Base-by-base conservation (phyloP, 192 early-diverging fungal species). In the Geosiphon pyriformis region DNA sequence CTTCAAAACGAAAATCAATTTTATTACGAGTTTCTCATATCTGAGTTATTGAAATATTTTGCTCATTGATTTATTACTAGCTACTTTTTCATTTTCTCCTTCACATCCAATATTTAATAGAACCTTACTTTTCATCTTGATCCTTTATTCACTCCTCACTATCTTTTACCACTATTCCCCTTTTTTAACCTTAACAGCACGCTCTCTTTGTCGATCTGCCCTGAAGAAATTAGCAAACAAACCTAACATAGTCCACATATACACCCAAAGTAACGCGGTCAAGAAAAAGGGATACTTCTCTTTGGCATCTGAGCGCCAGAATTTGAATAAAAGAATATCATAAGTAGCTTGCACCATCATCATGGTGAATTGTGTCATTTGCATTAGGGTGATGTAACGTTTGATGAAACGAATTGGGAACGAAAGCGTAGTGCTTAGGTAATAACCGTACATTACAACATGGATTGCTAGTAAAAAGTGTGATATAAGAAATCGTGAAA, bases 371-470 rank as follows among this genome's bases (percentile, higher is more conserved):
- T 87, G 85, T 11, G 85, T 87, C 82, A 87, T 82, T 72, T 87
- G 85, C 46, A 85, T 81, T 32, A 67, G 57, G 7, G 85, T 87
- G 37, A 87, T 87, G 73, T 81, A 87, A 56, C 74, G 73, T 73
- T 85, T 85, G 68, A 87, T 59, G 67, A 87, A 85, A 3, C 72
- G 67, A 12, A 87, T 83, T 63, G 80, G 80, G 54, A 78, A 70
- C 59, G 82, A 76, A 12, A 83, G 70, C 27, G 76, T 64, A 12
- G 79, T 73, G 42, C 79, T 75, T 34, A 87, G 67, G 72, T 87
- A 87, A 72, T 87, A 87, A 2, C 82, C 85, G 63, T 87, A 87
- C 85, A 87, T 87, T 32, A 87, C 76, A 25, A 87, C 83, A 59
- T 87, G 85, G 27, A 87, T 53, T 17, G 54, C 65, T 67, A 47